Base-by-base conservation (phyloP, 768 basidiomycete genomes). In the Phaeotremella skinneri region DNA sequence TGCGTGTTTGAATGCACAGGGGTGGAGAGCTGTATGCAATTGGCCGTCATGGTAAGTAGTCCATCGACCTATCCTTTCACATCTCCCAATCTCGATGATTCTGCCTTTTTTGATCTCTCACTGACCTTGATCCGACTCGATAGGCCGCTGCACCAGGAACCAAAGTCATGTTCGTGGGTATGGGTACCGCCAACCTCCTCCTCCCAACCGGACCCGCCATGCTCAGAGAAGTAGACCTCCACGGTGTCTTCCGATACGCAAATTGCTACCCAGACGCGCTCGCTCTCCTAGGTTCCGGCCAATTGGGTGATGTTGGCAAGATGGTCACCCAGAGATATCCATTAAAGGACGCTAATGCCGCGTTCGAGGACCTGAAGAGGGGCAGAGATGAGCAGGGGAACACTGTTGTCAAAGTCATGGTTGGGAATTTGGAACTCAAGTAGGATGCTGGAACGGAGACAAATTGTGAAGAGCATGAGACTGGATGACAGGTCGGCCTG, bases 1-100 rank as follows among this genome's bases (percentile, higher is more conserved):
- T 81, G 89, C 71, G 87, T 97, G 49, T 89, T 93, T 70, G 93
- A 98, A 77, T 98, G 93, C 78, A 92, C 91, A 13, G 93, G 93
- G 62, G 91, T 90, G 1, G 91, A 94, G 76, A 82, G 85, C 32
- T 90, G 89, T 72, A 90, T 94, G 72, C 91, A 94, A 74, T 86
- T 90, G 85, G 87, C 89, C 51, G 82, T 93, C 62, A 85, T 89
- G 79, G 90, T 92, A 79, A 81, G 90, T 82, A 25, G 49, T 26
- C 9, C 26, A 29, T 45, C 43, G 4, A 27, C 47, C 41, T 13
- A n/a, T 31, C 31, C 26, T 59, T 6, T 16, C 50, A 9, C 25
- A 34, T 11, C 49, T 61, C 50, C 58, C 62, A 57, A 53, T 50
- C 31, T 34, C 57, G 52, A 34, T 56, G 29, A 42, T 51, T 39